phyloP scores from a whole-genome alignment of 2,329 filamentous ascomycete genomes.

The Myrmaecium sp. region DNA sequence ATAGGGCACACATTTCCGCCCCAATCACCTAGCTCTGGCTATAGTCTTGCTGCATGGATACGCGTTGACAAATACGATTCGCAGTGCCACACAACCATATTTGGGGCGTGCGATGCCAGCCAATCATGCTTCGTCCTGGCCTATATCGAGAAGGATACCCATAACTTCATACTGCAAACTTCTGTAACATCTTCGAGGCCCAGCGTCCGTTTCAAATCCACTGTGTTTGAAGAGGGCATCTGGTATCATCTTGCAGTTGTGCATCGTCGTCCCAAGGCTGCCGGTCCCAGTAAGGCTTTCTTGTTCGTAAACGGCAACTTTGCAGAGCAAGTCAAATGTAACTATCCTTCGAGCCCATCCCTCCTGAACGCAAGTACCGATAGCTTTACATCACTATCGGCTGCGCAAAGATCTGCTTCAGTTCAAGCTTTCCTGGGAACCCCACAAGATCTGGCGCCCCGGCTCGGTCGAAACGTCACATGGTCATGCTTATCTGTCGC shows the following conservation, averaged over 20 bases:
- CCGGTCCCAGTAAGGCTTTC: conserved; percentile 61
- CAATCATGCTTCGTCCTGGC: conserved; percentile 89
- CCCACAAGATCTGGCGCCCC: conserved; percentile 67
- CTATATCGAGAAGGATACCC: conserved; percentile 86
- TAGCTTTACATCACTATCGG: conserved; percentile 54
- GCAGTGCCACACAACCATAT: conserved; percentile 79
- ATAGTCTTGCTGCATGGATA: conserved; percentile 82
- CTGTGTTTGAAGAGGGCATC: conserved; percentile 52
- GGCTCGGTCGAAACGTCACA: conserved; percentile 55
- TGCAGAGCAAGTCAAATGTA: conserved; percentile 75
- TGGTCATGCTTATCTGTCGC: conserved; percentile 77
- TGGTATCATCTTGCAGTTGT: conserved; percentile 95
- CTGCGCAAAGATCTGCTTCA: conserved; percentile 39
- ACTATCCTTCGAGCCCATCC: conserved; percentile 66
- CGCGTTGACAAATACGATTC: conserved; percentile 75
- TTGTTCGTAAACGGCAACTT: conserved; percentile 91
- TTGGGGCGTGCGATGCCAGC: conserved; percentile 80
- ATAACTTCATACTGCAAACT: conserved; percentile 89
- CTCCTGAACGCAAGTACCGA: conserved; percentile 44
- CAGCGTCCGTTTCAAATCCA: conserved; percentile 83
- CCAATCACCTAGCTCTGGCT: conserved; percentile 53
- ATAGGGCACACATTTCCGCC: conserved; percentile 76
- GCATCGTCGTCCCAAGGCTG: conserved; percentile 62
- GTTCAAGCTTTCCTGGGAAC: conserved; percentile 91
- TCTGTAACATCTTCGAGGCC: conserved; percentile 74